A percentile compares a stretch with the other conserved stretches of the same genome.
Evolutionary conservation across 148 eudicot species (phyloP).

Genomic region (Agrostemma githago): DNA sequence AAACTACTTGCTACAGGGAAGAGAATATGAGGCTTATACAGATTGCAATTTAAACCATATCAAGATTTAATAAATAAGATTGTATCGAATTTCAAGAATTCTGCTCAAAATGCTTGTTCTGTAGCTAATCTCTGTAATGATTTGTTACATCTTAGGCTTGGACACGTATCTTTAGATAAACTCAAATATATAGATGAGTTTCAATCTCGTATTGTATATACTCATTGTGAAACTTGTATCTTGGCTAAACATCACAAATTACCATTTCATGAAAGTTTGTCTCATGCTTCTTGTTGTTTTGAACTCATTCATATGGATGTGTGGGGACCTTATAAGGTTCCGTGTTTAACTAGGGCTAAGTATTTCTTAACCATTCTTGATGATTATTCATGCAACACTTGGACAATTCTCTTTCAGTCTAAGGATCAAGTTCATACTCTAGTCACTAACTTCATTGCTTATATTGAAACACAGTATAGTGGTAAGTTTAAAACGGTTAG

Average conservation of each 20-base stretch:
- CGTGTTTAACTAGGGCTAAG: neutral
- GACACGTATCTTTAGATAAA: neutral
- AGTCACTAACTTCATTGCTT: neutral
- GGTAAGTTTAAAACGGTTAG: neutral
- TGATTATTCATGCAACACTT: neutral
- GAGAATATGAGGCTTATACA: neutral
- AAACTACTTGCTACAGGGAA: neutral
- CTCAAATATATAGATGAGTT: neutral
- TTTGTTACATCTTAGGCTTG: constrained; percentile 1
- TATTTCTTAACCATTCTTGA: constrained; percentile 4
- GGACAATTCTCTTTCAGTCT: neutral
- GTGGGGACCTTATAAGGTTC: neutral
- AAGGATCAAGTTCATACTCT: neutral
- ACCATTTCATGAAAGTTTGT: neutral
- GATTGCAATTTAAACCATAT: neutral
- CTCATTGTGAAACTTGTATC: neutral
- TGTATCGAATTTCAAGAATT: neutral
- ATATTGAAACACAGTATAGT: neutral
- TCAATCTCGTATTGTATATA: too few relatives aligned
- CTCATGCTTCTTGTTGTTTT: neutral
- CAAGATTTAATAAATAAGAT: neutral
- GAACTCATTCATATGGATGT: neutral
- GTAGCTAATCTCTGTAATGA: neutral
- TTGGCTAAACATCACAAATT: neutral
- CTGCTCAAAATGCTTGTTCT: neutral